Evolutionary conservation across 352 stramenopile species (phyloP).

Genomic region (Globisporangium cystogenes): DNA sequence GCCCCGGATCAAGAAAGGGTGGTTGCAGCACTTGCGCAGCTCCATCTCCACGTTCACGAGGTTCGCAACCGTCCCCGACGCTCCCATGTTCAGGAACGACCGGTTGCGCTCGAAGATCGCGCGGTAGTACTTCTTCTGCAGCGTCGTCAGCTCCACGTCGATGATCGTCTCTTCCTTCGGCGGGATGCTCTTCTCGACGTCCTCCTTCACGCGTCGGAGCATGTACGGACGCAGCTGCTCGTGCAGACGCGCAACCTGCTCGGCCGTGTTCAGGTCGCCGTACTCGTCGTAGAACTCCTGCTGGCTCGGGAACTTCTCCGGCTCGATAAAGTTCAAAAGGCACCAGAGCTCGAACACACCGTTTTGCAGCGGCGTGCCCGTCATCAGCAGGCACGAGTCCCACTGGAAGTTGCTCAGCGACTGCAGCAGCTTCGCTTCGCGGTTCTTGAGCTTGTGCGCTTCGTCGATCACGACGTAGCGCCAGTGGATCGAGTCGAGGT

Average conservation of each 20-base stretch:
- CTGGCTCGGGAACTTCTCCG: slow-evolving; percentile 92
- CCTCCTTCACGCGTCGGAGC: slow-evolving; percentile 98
- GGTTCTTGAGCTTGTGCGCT: slow-evolving; percentile 99
- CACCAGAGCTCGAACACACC: slow-evolving; percentile 99
- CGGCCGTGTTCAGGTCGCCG: slow-evolving; percentile 93
- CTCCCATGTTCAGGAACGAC: slow-evolving; percentile 84
- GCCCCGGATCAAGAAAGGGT: slow-evolving; percentile 98
- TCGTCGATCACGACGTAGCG: slow-evolving; percentile 98
- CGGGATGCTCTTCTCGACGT: slow-evolving; percentile 99
- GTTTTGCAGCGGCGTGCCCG: slow-evolving; percentile 98
- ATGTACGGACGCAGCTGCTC: slow-evolving; percentile 97
- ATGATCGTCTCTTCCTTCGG: slow-evolving; percentile 99
- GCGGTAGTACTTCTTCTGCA: slow-evolving; percentile 96
- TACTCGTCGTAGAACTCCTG: slow-evolving; percentile 96
- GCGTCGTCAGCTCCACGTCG: slow-evolving; percentile 99
- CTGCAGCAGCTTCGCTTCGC: slow-evolving; percentile 92
- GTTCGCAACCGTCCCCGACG: slow-evolving; percentile 90
- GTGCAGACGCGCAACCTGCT: slow-evolving; percentile 96
- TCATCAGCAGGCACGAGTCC: slow-evolving; percentile 94
- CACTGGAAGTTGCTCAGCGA: slow-evolving; percentile 81
- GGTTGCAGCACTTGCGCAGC: slow-evolving; percentile 99
- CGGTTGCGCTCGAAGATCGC: slow-evolving; percentile 99
- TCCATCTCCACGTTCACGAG: slow-evolving; percentile 99
- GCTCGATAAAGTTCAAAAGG: slow-evolving; percentile 98
- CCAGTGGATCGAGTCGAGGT: slow-evolving; percentile 92